These are phyloP conservation scores for Fusarium torreyae DNA, from an alignment of 2,329 filamentous ascomycete genomes.

Conservation along the genomic window DNA sequence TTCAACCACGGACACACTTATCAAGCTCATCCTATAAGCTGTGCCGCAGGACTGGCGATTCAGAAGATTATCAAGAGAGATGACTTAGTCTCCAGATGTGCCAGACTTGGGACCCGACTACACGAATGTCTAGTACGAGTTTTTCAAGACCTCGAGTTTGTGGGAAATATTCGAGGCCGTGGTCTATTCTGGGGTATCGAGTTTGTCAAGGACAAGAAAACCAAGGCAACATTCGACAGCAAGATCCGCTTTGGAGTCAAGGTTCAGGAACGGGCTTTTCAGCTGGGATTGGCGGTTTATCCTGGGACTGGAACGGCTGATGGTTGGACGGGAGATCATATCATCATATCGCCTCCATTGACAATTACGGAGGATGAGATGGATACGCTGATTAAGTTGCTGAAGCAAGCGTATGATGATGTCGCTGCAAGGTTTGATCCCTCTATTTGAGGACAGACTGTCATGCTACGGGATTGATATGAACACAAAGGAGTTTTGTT, in stretches of 20 bases:
- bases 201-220: constrained; percentile 59
- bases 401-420: constrained; percentile 35
- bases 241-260: constrained; percentile 46
- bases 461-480: too few relatives aligned
- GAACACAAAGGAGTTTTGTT: too few relatives aligned
- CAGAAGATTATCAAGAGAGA: constrained; percentile 72
- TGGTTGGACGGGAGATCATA: constrained; percentile 75
- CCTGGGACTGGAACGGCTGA: constrained; percentile 73
- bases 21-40: constrained; percentile 72
- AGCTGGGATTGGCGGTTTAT: constrained; percentile 66
- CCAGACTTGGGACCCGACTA: constrained; percentile 66
- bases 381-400: constrained; percentile 15
- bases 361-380: constrained; percentile 64
- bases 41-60: constrained; percentile 74
- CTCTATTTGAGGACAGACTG: background rate
- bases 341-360: constrained; percentile 79
- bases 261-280: constrained; percentile 52
- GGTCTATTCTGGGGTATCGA: constrained; percentile 68
- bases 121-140: constrained; percentile 59
- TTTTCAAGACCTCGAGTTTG: constrained; percentile 63
- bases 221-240: constrained; percentile 56
- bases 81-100: constrained; percentile 71
- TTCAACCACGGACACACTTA: constrained; percentile 73
- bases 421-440: background rate
- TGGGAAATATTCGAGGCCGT: constrained; percentile 73